These are phyloP conservation scores for Plasmodium adleri DNA, from an alignment of 169 alveolate genomes.

Conservation along the genomic window DNA sequence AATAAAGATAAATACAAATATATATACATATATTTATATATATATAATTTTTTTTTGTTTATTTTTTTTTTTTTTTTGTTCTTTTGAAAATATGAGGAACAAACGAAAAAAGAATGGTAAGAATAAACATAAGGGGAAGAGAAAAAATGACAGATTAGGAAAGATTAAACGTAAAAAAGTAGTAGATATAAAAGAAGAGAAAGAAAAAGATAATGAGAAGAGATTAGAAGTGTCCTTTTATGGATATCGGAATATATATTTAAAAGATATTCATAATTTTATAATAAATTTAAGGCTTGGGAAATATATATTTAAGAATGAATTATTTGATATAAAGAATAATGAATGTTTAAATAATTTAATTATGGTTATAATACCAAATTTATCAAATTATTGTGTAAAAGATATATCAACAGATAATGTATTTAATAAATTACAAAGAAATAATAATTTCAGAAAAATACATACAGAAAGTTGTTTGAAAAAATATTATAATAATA, in stretches of 20 bases:
- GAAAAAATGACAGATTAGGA: background rate
- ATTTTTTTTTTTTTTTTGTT: background rate
- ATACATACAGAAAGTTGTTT: slow-evolving; percentile 41
- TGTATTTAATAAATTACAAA: slow-evolving; percentile 57
- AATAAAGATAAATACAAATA: background rate
- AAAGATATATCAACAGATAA: slow-evolving; percentile 38
- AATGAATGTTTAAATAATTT: slow-evolving; percentile 38
- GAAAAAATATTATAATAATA: slow-evolving; percentile 33
- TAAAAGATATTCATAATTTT: slow-evolving; percentile 72
- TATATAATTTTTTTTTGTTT: background rate
- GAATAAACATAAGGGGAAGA: background rate
- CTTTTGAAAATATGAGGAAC: slow-evolving; percentile 14
- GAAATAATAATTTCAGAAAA: slow-evolving; percentile 59
- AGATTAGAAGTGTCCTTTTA: slow-evolving; percentile 34
- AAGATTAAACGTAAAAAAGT: slow-evolving; percentile 16
- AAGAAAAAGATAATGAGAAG: background rate
- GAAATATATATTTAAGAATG: slow-evolving; percentile 21
- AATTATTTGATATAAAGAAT: slow-evolving; percentile 53
- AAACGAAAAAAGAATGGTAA: slow-evolving; percentile 18
- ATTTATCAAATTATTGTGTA: slow-evolving; percentile 37
- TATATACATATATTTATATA: background rate
- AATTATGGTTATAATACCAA: slow-evolving; percentile 42
- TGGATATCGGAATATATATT: slow-evolving; percentile 26
- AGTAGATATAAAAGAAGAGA: background rate
- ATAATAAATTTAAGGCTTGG: slow-evolving; percentile 32